Evolutionary conservation across 106 monocot species (phyloP).

Genomic region (Alisma plantagoaquatica): DNA sequence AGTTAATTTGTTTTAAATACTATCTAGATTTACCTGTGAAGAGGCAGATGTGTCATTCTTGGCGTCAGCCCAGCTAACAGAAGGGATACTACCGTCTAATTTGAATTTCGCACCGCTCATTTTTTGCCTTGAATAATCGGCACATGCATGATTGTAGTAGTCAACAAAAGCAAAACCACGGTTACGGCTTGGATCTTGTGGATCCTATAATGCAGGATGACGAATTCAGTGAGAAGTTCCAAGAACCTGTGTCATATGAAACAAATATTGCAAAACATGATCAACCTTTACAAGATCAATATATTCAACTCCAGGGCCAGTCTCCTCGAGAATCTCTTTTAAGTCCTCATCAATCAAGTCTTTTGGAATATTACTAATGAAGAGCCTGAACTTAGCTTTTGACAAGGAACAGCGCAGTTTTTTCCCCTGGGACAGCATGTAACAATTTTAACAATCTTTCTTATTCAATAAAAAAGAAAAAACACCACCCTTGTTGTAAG

Average conservation of each 20-base stretch:
- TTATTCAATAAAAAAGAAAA: neutral
- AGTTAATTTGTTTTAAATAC: too few species aligned
- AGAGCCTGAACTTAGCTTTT: constrained; percentile 80
- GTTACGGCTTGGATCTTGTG: constrained; percentile 77
- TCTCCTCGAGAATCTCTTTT: constrained; percentile 63
- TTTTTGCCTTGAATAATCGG: constrained; percentile 86
- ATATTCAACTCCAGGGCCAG: constrained; percentile 88
- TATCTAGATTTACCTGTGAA: constrained; percentile 55
- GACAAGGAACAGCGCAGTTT: constrained; percentile 88
- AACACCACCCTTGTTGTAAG: too few species aligned
- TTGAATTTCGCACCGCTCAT: constrained; percentile 66
- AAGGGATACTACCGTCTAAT: constrained; percentile 74
- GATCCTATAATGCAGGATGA: constrained; percentile 42
- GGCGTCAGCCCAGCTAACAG: constrained; percentile 96
- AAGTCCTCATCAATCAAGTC: constrained; percentile 79
- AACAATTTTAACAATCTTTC: neutral
- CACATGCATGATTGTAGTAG: constrained; percentile 97
- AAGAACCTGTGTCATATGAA: too few species aligned
- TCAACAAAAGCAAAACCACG: constrained; percentile 95
- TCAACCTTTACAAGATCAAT: constrained; percentile 84
- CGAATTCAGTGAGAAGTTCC: neutral
- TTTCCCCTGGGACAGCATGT: constrained; percentile 48
- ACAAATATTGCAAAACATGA: neutral
- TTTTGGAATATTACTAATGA: constrained; percentile 95
- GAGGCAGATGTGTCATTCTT: constrained; percentile 92